Conservation (phyloP, 2,329 filamentous ascomycete species). For the Cladobotryum protrusum region DNA sequence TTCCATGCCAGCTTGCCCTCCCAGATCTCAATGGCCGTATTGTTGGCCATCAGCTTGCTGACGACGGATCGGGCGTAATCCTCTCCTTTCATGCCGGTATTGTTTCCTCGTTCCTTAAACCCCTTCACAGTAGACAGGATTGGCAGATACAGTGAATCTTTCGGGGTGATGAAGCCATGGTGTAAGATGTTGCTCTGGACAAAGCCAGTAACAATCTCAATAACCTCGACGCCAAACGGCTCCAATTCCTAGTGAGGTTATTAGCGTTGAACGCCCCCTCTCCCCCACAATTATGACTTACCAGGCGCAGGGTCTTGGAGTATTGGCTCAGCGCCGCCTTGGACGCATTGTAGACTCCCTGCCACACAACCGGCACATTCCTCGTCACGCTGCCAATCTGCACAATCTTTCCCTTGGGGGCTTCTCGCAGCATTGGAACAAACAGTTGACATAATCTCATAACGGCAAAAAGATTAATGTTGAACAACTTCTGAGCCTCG, state of each 20-base stretch:
- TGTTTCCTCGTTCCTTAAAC: slow-evolving; percentile 7
- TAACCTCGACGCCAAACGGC: slow-evolving; percentile 10
- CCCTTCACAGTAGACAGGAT: slow-evolving; percentile 4
- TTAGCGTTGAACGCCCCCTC: background rate
- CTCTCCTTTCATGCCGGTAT: slow-evolving; percentile 4
- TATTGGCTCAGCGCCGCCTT: slow-evolving; percentile 14
- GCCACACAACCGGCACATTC: slow-evolving; percentile 10
- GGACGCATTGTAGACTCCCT: slow-evolving; percentile 14
- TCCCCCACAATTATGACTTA: background rate
- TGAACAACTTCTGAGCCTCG: slow-evolving; percentile 10
- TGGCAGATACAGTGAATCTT: slow-evolving; percentile 8
- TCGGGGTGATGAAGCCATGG: slow-evolving; percentile 6
- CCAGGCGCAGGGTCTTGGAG: slow-evolving; percentile 11
- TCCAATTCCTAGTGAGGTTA: slow-evolving; percentile 6
- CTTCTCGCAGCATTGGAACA: slow-evolving; percentile 9
- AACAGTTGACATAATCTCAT: slow-evolving; percentile 14
- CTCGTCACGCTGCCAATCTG: slow-evolving; percentile 12
- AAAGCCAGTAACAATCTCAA: slow-evolving; percentile 12
- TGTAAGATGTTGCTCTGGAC: slow-evolving; percentile 11
- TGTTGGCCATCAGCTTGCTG: slow-evolving; percentile 1
- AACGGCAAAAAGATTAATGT: slow-evolving; percentile 14
- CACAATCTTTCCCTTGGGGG: slow-evolving; percentile 10
- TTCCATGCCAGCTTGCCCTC: slow-evolving; percentile 8
- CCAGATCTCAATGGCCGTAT: slow-evolving; percentile 9
- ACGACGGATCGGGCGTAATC: slow-evolving; percentile 9